Percentiles rank a stretch among this genome's conserved stretches.
phyloP scores from a whole-genome alignment of 1,284 basidiomycete species.

The Irpex sp. region DNA sequence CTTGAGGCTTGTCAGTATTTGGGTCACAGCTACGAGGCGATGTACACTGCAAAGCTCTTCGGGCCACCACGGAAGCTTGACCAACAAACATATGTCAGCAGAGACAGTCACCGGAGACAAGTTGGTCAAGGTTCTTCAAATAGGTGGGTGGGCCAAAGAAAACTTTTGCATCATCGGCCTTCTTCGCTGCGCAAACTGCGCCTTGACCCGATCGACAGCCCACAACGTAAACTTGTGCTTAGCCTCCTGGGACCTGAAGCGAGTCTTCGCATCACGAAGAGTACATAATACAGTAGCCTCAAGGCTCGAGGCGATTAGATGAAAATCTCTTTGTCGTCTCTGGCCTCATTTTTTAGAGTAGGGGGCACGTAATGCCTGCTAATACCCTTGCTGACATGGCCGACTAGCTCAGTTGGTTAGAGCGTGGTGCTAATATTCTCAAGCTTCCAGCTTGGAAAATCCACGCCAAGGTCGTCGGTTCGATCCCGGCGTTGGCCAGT shows the following conservation, averaged over 20 bases:
- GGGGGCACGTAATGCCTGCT: too few relatives aligned
- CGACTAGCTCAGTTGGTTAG: conserved; percentile 13
- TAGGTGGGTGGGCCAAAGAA: not conserved
- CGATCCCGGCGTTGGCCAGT: conserved; percentile 12
- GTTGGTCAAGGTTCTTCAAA: not conserved
- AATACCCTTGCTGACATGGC: not conserved
- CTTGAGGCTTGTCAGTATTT: too few relatives aligned
- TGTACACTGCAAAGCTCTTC: not conserved
- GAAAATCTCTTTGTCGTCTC: too few relatives aligned
- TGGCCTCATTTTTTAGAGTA: too few relatives aligned
- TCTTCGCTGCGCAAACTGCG: not conserved
- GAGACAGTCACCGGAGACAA: not conserved
- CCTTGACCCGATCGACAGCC: not conserved
- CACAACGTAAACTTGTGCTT: not conserved
- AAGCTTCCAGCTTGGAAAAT: not conserved
- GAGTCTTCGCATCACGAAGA: not conserved
- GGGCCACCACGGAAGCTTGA: not conserved
- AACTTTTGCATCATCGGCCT: not conserved
- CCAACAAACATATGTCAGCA: not conserved
- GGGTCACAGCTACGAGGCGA: not conserved
- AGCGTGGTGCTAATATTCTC: conserved; percentile 12
- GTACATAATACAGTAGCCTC: too few relatives aligned
- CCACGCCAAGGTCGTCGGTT: conserved; percentile 13
- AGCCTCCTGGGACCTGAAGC: not conserved
- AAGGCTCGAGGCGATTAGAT: not conserved